A percentile compares a stretch with the other conserved stretches of the same genome.
Evolutionary conservation across 495 filamentous ascomycete genomes (phyloP).

Genomic region (Aspergillus mulundensis): DNA sequence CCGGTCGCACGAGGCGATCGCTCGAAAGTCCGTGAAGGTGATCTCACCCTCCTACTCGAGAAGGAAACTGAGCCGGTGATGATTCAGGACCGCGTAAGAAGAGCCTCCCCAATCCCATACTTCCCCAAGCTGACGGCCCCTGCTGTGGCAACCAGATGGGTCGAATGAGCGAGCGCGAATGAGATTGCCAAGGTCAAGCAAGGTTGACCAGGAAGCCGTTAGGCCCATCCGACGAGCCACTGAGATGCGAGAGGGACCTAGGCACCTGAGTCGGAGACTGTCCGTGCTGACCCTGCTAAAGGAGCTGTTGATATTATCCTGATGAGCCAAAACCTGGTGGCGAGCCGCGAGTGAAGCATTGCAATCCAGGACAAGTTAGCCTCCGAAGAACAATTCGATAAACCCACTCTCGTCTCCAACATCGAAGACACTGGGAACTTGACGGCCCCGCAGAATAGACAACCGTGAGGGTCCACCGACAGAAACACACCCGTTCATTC

Average conservation of each 20-base stretch:
- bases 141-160: conserved; percentile 15
- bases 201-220: conserved; percentile 15
- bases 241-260: background rate
- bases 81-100: conserved; percentile 1
- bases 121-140: conserved; percentile 5
- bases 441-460: conserved; percentile 19
- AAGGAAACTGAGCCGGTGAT: conserved; percentile 6
- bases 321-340: background rate
- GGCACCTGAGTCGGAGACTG: conserved; percentile 1
- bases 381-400: background rate
- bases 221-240: conserved; percentile 2
- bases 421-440: conserved; percentile 3
- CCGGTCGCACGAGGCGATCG: background rate
- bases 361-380: conserved; percentile 8
- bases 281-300: background rate
- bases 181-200: conserved; percentile 14
- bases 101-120: conserved; percentile 10
- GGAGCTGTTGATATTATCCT: background rate
- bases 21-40: background rate
- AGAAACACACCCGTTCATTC: background rate
- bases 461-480: conserved; percentile 18
- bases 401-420: conserved; percentile 1
- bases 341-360: background rate
- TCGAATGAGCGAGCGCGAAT: conserved; percentile 2
- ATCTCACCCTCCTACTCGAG: background rate